Evolutionary conservation across 2,329 filamentous ascomycete species (phyloP).

Genomic region (Alternaria sp.): DNA sequence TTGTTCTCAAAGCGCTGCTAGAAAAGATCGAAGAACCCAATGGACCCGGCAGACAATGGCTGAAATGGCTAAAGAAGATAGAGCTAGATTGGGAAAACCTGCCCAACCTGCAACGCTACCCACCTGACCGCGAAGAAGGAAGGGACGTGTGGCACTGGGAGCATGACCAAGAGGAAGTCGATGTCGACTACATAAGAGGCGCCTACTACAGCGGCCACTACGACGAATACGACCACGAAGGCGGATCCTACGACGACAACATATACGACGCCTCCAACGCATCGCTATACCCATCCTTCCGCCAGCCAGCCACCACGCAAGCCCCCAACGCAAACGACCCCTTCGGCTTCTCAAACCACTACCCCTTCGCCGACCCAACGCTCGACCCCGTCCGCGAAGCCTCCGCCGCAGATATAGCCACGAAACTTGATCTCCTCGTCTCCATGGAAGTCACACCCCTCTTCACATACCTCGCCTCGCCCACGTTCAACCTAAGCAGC

Average conservation of each 20-base stretch:
- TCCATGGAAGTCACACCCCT: slow-evolving; percentile 42
- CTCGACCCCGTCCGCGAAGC: slow-evolving; percentile 16
- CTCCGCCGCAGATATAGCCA: slow-evolving; percentile 29
- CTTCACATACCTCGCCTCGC: slow-evolving; percentile 38
- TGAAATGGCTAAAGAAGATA: slow-evolving; percentile 39
- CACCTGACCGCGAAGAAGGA: slow-evolving; percentile 33
- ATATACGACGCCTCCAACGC: slow-evolving; percentile 36
- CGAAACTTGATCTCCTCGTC: slow-evolving; percentile 41
- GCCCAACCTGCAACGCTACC: slow-evolving; percentile 40
- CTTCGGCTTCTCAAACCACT: slow-evolving; percentile 38
- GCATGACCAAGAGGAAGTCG: slow-evolving; percentile 24
- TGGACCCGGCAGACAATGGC: slow-evolving; percentile 34
- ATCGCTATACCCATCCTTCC: slow-evolving; percentile 37
- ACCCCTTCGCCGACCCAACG: slow-evolving; percentile 39
- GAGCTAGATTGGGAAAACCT: slow-evolving; percentile 47
- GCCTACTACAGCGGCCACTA: slow-evolving; percentile 34
- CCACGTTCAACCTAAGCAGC: slow-evolving; percentile 32
- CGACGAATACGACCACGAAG: slow-evolving; percentile 45
- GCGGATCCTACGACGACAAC: slow-evolving; percentile 44
- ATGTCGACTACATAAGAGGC: slow-evolving; percentile 39
- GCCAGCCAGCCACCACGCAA: slow-evolving; percentile 7
- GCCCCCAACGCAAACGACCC: slow-evolving; percentile 27
- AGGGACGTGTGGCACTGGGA: slow-evolving; percentile 38
- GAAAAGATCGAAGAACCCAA: slow-evolving; percentile 33
- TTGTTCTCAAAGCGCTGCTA: slow-evolving; percentile 40